Conservation (phyloP, 305 asterid genomes). For the Ajuga reptans region DNA sequence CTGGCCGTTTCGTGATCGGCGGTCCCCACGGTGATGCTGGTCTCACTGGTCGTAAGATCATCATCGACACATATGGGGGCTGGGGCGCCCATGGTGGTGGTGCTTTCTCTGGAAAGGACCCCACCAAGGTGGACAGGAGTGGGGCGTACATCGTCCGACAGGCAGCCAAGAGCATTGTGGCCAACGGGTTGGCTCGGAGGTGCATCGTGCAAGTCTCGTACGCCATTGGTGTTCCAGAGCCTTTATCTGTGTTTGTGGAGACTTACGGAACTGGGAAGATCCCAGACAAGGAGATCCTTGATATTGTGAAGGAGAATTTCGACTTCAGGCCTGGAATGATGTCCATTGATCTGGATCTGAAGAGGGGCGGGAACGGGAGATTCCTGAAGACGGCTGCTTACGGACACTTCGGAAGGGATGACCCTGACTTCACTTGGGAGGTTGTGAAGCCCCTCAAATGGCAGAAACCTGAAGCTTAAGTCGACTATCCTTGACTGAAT, state of each 20-base stretch:
- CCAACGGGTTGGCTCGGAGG: constrained; percentile 24
- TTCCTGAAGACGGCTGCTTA: constrained; percentile 32
- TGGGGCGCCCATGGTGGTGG: constrained; percentile 30
- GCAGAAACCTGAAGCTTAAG: constrained; percentile 21
- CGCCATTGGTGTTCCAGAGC: constrained; percentile 32
- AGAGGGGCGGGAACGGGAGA: constrained; percentile 28
- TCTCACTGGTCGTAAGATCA: constrained; percentile 34
- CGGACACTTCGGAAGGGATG: constrained; percentile 35
- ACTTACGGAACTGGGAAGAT: constrained; percentile 30
- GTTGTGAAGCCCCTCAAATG: constrained; percentile 31
- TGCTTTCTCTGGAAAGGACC: constrained; percentile 34
- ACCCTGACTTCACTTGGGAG: constrained; percentile 36
- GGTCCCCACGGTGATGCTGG: constrained; percentile 35
- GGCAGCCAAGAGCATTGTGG: constrained; percentile 32
- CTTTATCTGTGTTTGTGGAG: constrained; percentile 26
- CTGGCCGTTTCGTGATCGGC: constrained; percentile 29
- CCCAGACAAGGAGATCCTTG: constrained; percentile 27
- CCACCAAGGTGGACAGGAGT: constrained; percentile 32
- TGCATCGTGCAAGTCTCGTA: constrained; percentile 30
- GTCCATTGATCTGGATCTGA: constrained; percentile 28
- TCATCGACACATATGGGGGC: constrained; percentile 29
- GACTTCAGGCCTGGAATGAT: constrained; percentile 36
- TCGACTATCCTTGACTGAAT: neutral
- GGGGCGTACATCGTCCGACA: constrained; percentile 28
- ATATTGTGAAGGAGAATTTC: constrained; percentile 27